A percentile compares a stretch with the other conserved stretches of the same genome.
These are phyloP conservation scores for Escovopsis sp. DNA, from an alignment of 2,329 filamentous ascomycete genomes.

Conservation along the genomic window DNA sequence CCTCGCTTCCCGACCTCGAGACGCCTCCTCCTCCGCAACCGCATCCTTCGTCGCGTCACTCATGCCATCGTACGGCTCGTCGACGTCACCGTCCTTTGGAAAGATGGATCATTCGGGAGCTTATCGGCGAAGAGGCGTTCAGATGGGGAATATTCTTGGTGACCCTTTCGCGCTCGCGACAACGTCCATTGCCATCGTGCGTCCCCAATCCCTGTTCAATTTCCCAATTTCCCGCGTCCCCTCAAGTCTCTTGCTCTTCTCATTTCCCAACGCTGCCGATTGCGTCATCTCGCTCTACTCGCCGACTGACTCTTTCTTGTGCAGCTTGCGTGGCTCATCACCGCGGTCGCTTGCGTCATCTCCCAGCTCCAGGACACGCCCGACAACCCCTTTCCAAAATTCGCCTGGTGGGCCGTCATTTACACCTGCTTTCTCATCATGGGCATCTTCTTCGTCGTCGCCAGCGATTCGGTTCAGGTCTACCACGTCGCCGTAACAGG, in stretches of 20 bases:
- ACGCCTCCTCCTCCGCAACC: neutral
- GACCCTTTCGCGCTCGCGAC: conserved; percentile 94
- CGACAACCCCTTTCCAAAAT: conserved; percentile 53
- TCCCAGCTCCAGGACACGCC: conserved; percentile 36
- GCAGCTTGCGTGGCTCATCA: conserved; percentile 88
- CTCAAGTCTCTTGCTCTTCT: neutral
- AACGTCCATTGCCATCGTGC: conserved; percentile 76
- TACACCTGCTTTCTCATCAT: conserved; percentile 75
- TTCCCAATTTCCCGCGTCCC: neutral
- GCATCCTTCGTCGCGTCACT: conserved; percentile 18
- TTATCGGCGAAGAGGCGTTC: conserved; percentile 48
- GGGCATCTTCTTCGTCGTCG: conserved; percentile 69
- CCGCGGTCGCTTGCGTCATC: conserved; percentile 75
- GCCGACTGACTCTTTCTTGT: conserved; percentile 7
- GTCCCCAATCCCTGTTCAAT: conserved; percentile 16
- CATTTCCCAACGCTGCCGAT: neutral
- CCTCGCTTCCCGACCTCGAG: too few species aligned
- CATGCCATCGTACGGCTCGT: conserved; percentile 64
- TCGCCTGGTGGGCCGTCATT: conserved; percentile 80
- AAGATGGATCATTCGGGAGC: conserved; percentile 63
- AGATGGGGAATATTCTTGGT: conserved; percentile 77
- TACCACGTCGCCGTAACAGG: conserved; percentile 88
- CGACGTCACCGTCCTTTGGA: conserved; percentile 56
- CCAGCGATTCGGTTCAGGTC: conserved; percentile 67
- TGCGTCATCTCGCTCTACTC: too few species aligned